Base-by-base conservation (phyloP, 2,329 filamentous ascomycete genomes). In the Seiridium cupressi region DNA sequence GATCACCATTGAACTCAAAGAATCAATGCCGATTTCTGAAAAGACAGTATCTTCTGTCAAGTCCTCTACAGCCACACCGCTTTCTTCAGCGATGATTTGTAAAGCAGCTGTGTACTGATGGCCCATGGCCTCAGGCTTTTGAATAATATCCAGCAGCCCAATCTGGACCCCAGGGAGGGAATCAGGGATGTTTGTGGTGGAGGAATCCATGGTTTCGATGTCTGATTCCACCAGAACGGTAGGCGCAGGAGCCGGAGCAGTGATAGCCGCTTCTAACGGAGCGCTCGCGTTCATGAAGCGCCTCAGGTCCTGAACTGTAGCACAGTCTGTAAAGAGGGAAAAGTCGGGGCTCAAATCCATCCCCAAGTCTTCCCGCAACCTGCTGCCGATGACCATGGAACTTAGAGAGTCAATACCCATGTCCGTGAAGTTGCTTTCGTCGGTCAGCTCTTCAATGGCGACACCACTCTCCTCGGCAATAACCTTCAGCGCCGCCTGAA, bases 391-490 rank as follows among this genome's bases (percentile, higher is more conserved):
- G 32, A 63, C 57, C 3, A 65, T 62, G 8, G 62, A 63, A 26
- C 64, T 10, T 2, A 65, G 61, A 0, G 64, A 65, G 38, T 65
- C 64, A 3, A 65, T 54, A 2, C 64, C 62, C 6, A 38, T 44
- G 49, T 64, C 60, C 40, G 57, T 59, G 51, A 72, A 65, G 35
- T 62, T 61, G 34, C 62, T 66, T 3, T 64, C 62, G 10, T 66
- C 63, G 3, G 64, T 61, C 31, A 72, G 60, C 3, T 68, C 67
- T 2, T 57, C 57, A 4, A 62, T 42, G 2, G 63, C 51, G n/a
- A 65, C 48, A 5, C 64, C 62, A 32, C 61, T 65, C 53, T 69
- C 64, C 18, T 64, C 62, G 3, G 60, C 60, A 9, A 65, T 60
- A n/a, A 61, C 57, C 8, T 46, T n/a, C 2, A 57, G 46, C 4